Evolutionary conservation across 306 rosid genomes (phyloP), one percentile per base, ranked within the genome.

Genomic region (Abrus pulchellus): DNA sequence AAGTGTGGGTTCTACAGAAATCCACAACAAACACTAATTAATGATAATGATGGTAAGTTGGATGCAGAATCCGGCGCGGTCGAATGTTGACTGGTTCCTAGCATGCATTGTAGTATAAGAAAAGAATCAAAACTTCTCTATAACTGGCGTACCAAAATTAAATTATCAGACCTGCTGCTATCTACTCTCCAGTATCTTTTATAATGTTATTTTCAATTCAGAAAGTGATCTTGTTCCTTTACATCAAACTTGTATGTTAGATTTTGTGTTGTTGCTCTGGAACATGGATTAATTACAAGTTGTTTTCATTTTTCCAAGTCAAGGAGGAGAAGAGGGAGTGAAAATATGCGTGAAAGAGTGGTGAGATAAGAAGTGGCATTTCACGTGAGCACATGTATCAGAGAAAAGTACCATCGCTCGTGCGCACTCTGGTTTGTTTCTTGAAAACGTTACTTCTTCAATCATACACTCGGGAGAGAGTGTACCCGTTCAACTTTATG

Each of bases 381-480:
- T 84, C 84, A 75, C 82, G 87, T 79, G 87, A 75, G 72, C 38
- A 34, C 20, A 33, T 68, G 66, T 61, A 38, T 74, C 77, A 73
- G 65, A 32, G 52, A 32, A 40, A 9, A n/a, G 77, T 76, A 76
- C 59, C 56, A 44, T n/a, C 53, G 27, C 78, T 74, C 81, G 74
- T 74, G 84, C 84, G 36, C 36, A 66, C 67, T 41, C 20, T 20
- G 20, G 72, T 40, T 30, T 41, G 54, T 56, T 56, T 32, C 9
- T 20, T 62, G 40, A 60, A 34, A 76, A 27, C 7, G 9, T 32
- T 56, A 44, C 44, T 64, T 72, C 20, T 41, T 78, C 71, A 10
- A 45, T 72, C 50, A 65, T 44, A 14, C 41, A 44, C 47, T 41
- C 6, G 2, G 72, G 7, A n/a, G 63, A 62, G 5, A n/a, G 63